phyloP scores from a whole-genome alignment of 2,329 filamentous ascomycete species.

The Scedosporium aurantiacum region DNA sequence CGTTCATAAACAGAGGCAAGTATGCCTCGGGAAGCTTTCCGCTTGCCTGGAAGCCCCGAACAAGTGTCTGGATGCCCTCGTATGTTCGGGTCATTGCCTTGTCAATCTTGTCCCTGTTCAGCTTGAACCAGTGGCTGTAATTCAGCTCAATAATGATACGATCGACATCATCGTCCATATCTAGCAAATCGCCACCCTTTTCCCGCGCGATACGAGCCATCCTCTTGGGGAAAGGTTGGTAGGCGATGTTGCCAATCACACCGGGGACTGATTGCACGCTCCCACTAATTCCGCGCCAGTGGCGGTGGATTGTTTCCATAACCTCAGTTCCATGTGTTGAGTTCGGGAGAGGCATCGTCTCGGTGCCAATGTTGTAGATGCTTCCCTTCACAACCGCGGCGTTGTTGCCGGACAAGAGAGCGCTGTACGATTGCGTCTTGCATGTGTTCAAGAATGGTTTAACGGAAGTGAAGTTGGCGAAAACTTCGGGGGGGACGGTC shows the following conservation, averaged over 20 bases:
- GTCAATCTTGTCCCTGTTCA: conserved; percentile 21
- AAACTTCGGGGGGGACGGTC: conserved; percentile 31
- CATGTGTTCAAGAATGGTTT: conserved; percentile 18
- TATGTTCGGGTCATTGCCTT: conserved; percentile 24
- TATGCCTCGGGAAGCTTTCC: conserved; percentile 23
- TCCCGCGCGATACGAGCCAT: conserved; percentile 20
- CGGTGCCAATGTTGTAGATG: conserved; percentile 27
- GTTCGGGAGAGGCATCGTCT: conserved; percentile 21
- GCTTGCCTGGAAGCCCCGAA: conserved; percentile 19
- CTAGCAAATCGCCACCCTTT: conserved; percentile 27
- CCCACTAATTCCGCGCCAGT: conserved; percentile 20
- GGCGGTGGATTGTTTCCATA: conserved; percentile 19
- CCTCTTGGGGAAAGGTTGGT: conserved; percentile 26
- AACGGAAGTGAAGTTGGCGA: conserved; percentile 23
- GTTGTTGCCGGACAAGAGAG: conserved; percentile 8
- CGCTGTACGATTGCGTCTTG: conserved; percentile 12
- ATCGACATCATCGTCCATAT: conserved; percentile 25
- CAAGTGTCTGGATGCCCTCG: conserved; percentile 18
- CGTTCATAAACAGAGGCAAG: conserved; percentile 32
- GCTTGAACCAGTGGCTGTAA: conserved; percentile 23
- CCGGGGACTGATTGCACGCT: conserved; percentile 6
- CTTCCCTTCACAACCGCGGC: conserved; percentile 21
- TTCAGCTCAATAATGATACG: conserved; percentile 31
- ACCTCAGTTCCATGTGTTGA: conserved; percentile 18
- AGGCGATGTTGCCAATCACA: conserved; percentile 16